phyloP scores from a whole-genome alignment of 2,329 filamentous ascomycete genomes.

The Aspergillus ibericus region DNA sequence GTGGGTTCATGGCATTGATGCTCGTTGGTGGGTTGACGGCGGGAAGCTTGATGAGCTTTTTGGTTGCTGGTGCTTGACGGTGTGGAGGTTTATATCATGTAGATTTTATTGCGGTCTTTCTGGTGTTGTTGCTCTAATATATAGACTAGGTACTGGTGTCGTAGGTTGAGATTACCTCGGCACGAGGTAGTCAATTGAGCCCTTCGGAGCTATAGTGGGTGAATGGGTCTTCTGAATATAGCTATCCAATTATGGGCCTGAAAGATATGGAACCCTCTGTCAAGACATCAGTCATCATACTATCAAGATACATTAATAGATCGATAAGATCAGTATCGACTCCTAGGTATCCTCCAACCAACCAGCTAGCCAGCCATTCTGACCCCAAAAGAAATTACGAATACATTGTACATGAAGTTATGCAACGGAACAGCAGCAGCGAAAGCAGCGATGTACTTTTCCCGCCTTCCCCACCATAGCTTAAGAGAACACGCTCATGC shows the following conservation, averaged over 20 bases:
- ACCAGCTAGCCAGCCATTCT: background rate
- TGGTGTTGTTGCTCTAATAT: background rate
- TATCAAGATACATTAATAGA: background rate
- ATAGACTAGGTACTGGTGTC: background rate
- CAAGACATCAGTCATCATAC: background rate
- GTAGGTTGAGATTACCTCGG: too few species aligned
- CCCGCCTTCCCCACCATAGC: slow-evolving; percentile 6
- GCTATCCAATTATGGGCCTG: too few species aligned
- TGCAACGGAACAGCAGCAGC: slow-evolving; percentile 17
- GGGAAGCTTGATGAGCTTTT: slow-evolving; percentile 89
- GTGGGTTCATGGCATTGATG: slow-evolving; percentile 90
- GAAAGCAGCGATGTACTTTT: slow-evolving; percentile 19
- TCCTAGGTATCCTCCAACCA: background rate
- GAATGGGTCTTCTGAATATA: too few species aligned
- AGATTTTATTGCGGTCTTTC: background rate
- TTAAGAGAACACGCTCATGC: slow-evolving; percentile 32
- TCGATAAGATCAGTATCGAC: background rate
- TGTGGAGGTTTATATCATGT: background rate
- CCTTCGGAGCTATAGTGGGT: background rate
- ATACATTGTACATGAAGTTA: slow-evolving; percentile 26
- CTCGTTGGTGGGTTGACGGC: slow-evolving; percentile 79
- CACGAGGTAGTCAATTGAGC: too few species aligned
- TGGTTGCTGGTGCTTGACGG: slow-evolving; percentile 50
- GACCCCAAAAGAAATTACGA: slow-evolving; percentile 16
- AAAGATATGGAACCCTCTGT: background rate